A percentile compares a stretch with the other conserved stretches of the same genome.
Conservation (phyloP, 257 asterid genomes). For the Agastache rugosa region DNA sequence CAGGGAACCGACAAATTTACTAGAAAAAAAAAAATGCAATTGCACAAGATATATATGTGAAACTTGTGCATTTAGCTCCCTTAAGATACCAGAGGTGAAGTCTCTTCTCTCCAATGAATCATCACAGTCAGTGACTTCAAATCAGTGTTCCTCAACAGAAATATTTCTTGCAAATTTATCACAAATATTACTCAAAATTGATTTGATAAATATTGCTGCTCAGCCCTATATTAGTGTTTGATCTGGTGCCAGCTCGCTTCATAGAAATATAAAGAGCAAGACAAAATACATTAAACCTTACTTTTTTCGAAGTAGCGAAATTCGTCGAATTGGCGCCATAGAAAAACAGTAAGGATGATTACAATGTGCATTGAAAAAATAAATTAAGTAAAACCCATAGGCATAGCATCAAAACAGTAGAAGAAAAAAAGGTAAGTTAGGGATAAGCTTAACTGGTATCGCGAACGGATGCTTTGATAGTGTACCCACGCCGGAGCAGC, state of each 20-base stretch:
- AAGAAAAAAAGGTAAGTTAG: neutral
- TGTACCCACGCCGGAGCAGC: neutral
- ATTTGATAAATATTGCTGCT: neutral
- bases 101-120: neutral
- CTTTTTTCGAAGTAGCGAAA: too few species aligned
- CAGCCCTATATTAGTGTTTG: neutral
- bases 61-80: too few species aligned
- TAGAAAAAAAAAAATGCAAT: too few species aligned
- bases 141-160: neutral
- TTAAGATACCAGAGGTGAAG: too few species aligned
- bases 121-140: neutral
- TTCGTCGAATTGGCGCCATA: too few species aligned
- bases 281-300: too few species aligned
- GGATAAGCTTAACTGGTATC: neutral
- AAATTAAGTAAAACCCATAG: neutral
- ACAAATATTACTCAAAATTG: neutral
- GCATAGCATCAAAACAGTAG: too few species aligned
- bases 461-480: neutral
- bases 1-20: neutral
- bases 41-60: too few species aligned
- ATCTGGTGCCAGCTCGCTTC: too few species aligned
- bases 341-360: too few species aligned
- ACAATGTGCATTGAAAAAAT: neutral
- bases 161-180: neutral
- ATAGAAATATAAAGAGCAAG: too few species aligned